phyloP scores from a whole-genome alignment of 1,139 yeast species.

The Sporopachydermia cereana region DNA sequence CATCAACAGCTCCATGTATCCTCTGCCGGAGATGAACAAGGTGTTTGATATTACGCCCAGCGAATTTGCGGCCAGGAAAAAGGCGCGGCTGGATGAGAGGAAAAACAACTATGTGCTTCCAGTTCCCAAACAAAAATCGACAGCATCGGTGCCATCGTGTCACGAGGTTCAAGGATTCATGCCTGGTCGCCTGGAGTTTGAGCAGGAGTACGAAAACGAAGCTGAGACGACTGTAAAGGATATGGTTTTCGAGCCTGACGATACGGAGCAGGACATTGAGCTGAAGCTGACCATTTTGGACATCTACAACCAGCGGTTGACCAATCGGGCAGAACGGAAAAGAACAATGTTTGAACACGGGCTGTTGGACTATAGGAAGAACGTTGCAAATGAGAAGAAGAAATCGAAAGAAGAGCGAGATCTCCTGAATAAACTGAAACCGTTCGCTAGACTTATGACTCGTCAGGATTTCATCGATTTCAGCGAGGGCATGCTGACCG shows the following conservation, averaged over 20 bases:
- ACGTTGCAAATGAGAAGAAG: conserved; percentile 63
- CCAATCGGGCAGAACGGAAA: conserved; percentile 88
- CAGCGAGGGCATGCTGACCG: conserved; percentile 60
- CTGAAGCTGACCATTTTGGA: conserved; percentile 78
- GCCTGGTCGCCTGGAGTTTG: conserved; percentile 98
- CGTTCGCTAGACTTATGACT: conserved; percentile 71
- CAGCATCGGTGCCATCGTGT: conserved; percentile 89
- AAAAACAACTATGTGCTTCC: conserved; percentile 53
- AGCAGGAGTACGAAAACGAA: conserved; percentile 90
- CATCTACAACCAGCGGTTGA: conserved; percentile 79
- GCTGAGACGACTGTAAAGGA: conserved; percentile 93
- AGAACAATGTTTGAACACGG: conserved; percentile 66
- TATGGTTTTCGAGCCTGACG: conserved; percentile 91
- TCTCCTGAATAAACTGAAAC: conserved; percentile 57
- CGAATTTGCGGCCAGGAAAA: conserved; percentile 58
- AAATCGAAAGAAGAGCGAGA: conserved; percentile 88
- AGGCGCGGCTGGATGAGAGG: conserved; percentile 56
- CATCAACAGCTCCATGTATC: conserved; percentile 59
- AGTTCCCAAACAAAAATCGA: conserved; percentile 72
- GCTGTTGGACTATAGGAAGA: conserved; percentile 74
- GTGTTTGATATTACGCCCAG: conserved; percentile 57
- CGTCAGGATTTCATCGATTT: conserved; percentile 71
- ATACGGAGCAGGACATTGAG: conserved; percentile 76
- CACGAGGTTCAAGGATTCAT: conserved; percentile 95
- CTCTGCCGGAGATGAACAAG: conserved; percentile 65